Evolutionary conservation across 352 stramenopile genomes (phyloP).

Genomic region (Globisporangium apiculatum): DNA sequence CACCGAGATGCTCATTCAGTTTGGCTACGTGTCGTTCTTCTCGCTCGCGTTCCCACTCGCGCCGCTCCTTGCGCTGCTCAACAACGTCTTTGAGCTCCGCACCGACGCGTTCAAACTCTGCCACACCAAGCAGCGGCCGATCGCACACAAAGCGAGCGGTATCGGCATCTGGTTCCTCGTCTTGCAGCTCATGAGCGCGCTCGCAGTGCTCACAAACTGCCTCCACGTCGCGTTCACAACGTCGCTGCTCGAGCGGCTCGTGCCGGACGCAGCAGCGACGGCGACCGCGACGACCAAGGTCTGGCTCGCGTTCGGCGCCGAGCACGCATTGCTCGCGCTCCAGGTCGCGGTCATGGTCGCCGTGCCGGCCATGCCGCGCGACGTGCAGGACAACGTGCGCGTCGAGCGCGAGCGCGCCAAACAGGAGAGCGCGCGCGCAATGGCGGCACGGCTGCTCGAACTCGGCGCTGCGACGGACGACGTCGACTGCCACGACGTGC

Average conservation of each 20-base stretch:
- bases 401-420: slow-evolving; percentile 60
- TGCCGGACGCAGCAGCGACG: background rate
- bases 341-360: slow-evolving; percentile 61
- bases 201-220: slow-evolving; percentile 95
- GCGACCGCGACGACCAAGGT: slow-evolving; percentile 43
- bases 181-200: slow-evolving; percentile 92
- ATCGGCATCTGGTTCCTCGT: slow-evolving; percentile 88
- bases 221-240: slow-evolving; percentile 89
- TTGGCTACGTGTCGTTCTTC: slow-evolving; percentile 95
- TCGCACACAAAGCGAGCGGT: slow-evolving; percentile 90
- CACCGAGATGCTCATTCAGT: slow-evolving; percentile 92
- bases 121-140: slow-evolving; percentile 83
- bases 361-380: slow-evolving; percentile 43
- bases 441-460: slow-evolving; percentile 31
- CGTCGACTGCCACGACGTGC: background rate
- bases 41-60: slow-evolving; percentile 93
- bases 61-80: slow-evolving; percentile 89
- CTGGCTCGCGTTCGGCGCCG: slow-evolving; percentile 74
- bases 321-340: slow-evolving; percentile 57
- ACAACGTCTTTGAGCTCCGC: slow-evolving; percentile 91
- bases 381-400: slow-evolving; percentile 41
- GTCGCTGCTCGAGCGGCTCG: slow-evolving; percentile 47
- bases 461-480: background rate
- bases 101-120: slow-evolving; percentile 95
- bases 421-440: slow-evolving; percentile 55